Evolutionary conservation across 306 rosid species (phyloP).

Genomic region (Ochetophila trinervis): DNA sequence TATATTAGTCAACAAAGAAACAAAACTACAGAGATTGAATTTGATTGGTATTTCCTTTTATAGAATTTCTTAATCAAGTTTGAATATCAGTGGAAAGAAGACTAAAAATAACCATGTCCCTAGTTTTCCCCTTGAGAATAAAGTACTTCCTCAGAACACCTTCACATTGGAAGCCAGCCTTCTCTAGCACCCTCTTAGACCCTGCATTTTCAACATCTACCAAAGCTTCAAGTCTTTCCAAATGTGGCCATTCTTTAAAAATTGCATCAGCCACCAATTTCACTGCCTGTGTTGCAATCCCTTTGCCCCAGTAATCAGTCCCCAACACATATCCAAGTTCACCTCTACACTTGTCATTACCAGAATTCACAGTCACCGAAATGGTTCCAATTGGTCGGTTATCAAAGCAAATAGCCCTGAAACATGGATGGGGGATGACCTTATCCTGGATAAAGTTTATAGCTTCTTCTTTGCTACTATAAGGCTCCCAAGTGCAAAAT

Average conservation of each 20-base stretch:
- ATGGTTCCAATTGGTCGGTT: conserved; percentile 50
- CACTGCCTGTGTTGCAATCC: conserved; percentile 58
- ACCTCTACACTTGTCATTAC: conserved; percentile 29
- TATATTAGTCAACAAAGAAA: no score
- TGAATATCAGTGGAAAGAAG: conserved; percentile 35
- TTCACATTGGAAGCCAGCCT: conserved; percentile 62
- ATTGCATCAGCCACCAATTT: conserved; percentile 40
- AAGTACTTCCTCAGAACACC: conserved; percentile 60
- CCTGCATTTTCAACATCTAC: conserved; percentile 60
- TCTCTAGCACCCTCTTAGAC: conserved; percentile 65
- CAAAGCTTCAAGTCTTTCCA: conserved; percentile 75
- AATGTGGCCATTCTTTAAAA: conserved; percentile 40
- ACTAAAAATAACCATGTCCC: conserved; percentile 48
- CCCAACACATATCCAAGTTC: conserved; percentile 66
- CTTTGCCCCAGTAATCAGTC: conserved; percentile 64
- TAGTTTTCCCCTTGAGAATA: conserved; percentile 37
- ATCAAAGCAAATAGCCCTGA: conserved; percentile 54
- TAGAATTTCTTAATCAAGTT: not conserved
- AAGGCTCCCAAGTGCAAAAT: conserved; percentile 59
- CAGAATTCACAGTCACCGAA: conserved; percentile 26
- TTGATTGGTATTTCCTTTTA: no score
- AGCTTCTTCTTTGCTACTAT: conserved; percentile 42
- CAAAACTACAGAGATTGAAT: no score
- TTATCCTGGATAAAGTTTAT: conserved; percentile 35
- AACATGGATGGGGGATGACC: conserved; percentile 43